These are phyloP conservation scores for Trichoderma orchidacearum DNA, from an alignment of 495 filamentous ascomycete species.

Conservation along the genomic window DNA sequence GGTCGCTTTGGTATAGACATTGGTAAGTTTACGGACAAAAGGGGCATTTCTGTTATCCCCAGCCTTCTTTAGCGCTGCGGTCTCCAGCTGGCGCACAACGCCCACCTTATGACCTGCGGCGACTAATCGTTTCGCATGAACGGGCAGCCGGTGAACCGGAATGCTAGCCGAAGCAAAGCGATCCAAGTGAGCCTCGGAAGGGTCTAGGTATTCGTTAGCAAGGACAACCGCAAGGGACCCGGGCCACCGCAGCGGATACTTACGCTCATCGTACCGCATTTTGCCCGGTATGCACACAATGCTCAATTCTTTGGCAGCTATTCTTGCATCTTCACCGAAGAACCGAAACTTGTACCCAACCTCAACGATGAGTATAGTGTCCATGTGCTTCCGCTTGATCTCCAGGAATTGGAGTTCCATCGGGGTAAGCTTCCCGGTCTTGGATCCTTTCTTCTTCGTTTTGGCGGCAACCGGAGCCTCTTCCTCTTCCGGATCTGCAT, in stretches of 20 bases:
- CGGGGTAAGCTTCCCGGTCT: conserved; percentile 80
- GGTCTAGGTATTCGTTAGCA: conserved; percentile 31
- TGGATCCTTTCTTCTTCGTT: conserved; percentile 50
- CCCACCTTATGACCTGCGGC: conserved; percentile 91
- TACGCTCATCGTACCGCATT: conserved; percentile 83
- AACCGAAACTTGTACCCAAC: conserved; percentile 98
- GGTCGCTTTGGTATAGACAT: conserved; percentile 95
- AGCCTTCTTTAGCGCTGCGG: conserved; percentile 90
- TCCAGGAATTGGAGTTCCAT: conserved; percentile 89
- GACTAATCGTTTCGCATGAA: conserved; percentile 90
- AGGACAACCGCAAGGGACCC: neutral
- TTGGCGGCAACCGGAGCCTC: conserved; percentile 35
- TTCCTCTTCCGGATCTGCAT: conserved; percentile 34
- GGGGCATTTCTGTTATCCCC: conserved; percentile 91
- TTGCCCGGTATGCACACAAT: conserved; percentile 98
- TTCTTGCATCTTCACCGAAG: conserved; percentile 91
- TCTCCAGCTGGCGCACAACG: conserved; percentile 92
- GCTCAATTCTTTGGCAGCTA: conserved; percentile 78
- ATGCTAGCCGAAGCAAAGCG: conserved; percentile 94
- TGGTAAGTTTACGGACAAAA: conserved; percentile 85
- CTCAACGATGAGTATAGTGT: conserved; percentile 79
- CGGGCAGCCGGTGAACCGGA: conserved; percentile 79
- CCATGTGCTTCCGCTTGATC: conserved; percentile 84
- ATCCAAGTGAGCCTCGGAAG: conserved; percentile 84
- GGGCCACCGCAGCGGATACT: conserved; percentile 10